Conservation (phyloP, 2,329 filamentous ascomycete species). For the Aspergillus versicolor region DNA sequence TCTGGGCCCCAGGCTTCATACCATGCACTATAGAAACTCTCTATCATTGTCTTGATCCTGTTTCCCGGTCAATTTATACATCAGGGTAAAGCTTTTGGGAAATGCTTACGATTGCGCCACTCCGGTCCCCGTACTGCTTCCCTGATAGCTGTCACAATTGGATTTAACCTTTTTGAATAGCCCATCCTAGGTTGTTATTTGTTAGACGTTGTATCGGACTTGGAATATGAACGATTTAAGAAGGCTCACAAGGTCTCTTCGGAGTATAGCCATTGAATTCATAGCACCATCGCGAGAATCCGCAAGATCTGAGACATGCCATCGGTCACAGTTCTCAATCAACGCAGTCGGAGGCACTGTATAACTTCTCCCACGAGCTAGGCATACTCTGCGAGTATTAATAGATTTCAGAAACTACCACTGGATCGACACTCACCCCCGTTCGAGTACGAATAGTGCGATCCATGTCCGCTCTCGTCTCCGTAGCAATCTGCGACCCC, state of each 20-base stretch:
- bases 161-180: slow-evolving; percentile 33
- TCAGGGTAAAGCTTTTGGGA: neutral
- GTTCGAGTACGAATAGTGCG: slow-evolving; percentile 69
- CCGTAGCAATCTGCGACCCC: slow-evolving; percentile 61
- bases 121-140: slow-evolving; percentile 31
- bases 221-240: neutral
- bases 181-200: slow-evolving; percentile 24
- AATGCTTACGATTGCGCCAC: slow-evolving; percentile 31
- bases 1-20: slow-evolving; percentile 61
- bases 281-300: slow-evolving; percentile 70
- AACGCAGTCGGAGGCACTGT: slow-evolving; percentile 66
- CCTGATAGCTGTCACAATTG: slow-evolving; percentile 38
- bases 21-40: slow-evolving; percentile 66
- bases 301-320: slow-evolving; percentile 64
- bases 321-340: slow-evolving; percentile 66
- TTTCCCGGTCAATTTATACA: slow-evolving; percentile 7
- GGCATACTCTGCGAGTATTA: slow-evolving; percentile 53
- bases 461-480: slow-evolving; percentile 70
- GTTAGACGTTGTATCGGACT: slow-evolving; percentile 10
- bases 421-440: slow-evolving; percentile 49
- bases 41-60: slow-evolving; percentile 59
- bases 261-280: slow-evolving; percentile 68
- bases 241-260: slow-evolving; percentile 60
- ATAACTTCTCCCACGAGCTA: slow-evolving; percentile 68
- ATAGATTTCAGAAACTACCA: neutral